phyloP scores from a whole-genome alignment of 495 filamentous ascomycete species.

The Paragyromitra xinjiangensis region DNA sequence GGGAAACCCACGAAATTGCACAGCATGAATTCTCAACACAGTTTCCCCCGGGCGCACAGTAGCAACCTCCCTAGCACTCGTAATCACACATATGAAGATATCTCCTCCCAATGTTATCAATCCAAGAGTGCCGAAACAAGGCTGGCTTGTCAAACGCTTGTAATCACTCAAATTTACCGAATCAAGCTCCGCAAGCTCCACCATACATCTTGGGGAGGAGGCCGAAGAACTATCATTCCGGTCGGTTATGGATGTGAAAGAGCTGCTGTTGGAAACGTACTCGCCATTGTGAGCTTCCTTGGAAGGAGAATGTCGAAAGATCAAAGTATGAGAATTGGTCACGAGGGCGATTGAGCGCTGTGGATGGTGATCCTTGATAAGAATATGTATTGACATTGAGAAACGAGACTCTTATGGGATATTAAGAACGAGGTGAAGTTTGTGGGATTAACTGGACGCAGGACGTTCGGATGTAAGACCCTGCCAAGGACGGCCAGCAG shows the following conservation, averaged over 20 bases:
- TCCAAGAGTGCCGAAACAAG: constrained; percentile 88
- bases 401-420: neutral
- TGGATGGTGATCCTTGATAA: constrained; percentile 76
- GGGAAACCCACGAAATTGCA: constrained; percentile 77
- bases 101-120: constrained; percentile 85
- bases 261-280: constrained; percentile 61
- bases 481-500: constrained; percentile 41
- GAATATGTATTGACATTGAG: constrained; percentile 67
- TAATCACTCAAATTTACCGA: constrained; percentile 75
- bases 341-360: constrained; percentile 84
- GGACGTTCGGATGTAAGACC: constrained; percentile 26
- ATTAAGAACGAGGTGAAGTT: constrained; percentile 11
- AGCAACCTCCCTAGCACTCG: constrained; percentile 76
- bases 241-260: constrained; percentile 61
- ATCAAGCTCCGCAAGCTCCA: constrained; percentile 79
- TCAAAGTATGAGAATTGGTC: constrained; percentile 78
- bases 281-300: constrained; percentile 62
- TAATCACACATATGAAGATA: constrained; percentile 93
- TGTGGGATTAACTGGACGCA: constrained; percentile 14
- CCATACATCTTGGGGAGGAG: constrained; percentile 74
- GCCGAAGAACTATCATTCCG: constrained; percentile 43
- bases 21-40: constrained; percentile 82
- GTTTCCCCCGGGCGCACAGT: constrained; percentile 85
- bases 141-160: constrained; percentile 72
- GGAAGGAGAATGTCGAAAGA: constrained; percentile 77